Percentiles rank a stretch among this genome's conserved stretches.
Evolutionary conservation across 306 rosid species (phyloP).

Genomic region (Adenanthera pavonina): DNA sequence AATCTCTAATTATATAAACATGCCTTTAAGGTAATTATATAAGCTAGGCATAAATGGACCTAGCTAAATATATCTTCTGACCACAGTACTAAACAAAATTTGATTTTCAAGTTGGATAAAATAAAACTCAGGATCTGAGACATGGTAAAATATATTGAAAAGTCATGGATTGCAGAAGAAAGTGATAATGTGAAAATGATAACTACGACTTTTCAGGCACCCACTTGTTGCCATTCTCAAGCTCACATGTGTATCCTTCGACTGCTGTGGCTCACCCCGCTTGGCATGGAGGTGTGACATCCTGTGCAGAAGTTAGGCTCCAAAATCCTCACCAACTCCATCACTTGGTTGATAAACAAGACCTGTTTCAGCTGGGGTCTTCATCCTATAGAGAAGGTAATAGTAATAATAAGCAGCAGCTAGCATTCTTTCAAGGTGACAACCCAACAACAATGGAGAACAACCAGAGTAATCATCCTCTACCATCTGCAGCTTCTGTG

Average conservation of each 20-base stretch:
- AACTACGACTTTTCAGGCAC: conserved; percentile 55
- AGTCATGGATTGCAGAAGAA: neutral
- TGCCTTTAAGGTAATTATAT: no score
- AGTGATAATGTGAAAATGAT: neutral
- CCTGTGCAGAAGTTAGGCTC: conserved; percentile 48
- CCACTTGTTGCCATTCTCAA: conserved; percentile 70
- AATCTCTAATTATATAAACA: neutral
- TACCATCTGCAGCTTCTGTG: conserved; percentile 36
- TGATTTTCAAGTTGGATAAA: neutral
- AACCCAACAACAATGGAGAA: neutral
- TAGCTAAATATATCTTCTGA: neutral
- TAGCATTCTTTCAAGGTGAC: conserved; percentile 5
- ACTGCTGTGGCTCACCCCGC: conserved; percentile 35
- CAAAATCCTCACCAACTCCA: conserved; percentile 48
- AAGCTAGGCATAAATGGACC: neutral
- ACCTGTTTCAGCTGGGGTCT: conserved; percentile 62
- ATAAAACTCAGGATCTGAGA: neutral
- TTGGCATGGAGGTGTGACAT: conserved; percentile 1
- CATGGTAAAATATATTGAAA: neutral
- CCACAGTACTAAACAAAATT: neutral
- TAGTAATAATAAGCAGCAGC: neutral
- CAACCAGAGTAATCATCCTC: neutral
- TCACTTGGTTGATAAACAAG: conserved; percentile 47
- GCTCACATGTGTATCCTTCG: conserved; percentile 72
- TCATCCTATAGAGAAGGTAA: conserved; percentile 33